Base-by-base conservation (phyloP, 2,329 filamentous ascomycete genomes). In the Berkeleyomyces rouxiae region DNA sequence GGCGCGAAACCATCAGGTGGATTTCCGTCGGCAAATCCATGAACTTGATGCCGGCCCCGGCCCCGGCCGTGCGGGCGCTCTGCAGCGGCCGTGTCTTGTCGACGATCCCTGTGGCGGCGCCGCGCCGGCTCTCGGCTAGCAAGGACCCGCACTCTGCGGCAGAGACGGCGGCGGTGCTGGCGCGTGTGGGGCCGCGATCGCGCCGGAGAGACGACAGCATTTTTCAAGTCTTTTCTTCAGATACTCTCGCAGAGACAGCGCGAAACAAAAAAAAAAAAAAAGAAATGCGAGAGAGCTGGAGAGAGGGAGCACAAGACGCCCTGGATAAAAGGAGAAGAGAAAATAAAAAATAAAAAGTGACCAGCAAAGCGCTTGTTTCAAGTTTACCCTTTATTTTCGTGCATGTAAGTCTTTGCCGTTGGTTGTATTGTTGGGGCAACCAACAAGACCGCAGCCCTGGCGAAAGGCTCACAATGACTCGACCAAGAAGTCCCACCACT, bases 1-100 rank as follows among this genome's bases (percentile, higher is more conserved):
- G 74, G 9, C 76, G 70, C 40, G 80, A 75, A 62, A 88, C 83
- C 59, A 82, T 76, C 1, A 85, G 70, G 67, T 87, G 85, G n/a
- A 88, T 75, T 68, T 89, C 86, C 0, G 82, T 75, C 1, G 86
- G 86, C 2, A 88, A 74, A 13, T 72, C 71, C 70, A 77, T 74
- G 42, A 85, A 69, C n/a, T 68, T 69, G 47, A 49, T 57, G 33
- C 58, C 37, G 33, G 46, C 16, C 11, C 37, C 40, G 67, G 76
- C 71, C 60, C 74, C 16, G 36, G 51, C 16, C 33, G 13, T 55
- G 13, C 33, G 4, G 36, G 7, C 51, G 39, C 7, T 36, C 36
- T 5, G 4, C 51, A 37, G 10, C 51, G n/a, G 51, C 51, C 13
- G 9, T 13, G 13, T 55, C 39, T 58, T 53, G 67, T 76, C 71